Evolutionary conservation across 2,329 filamentous ascomycete species (phyloP).

Genomic region (Cladobotryum mycophilum): DNA sequence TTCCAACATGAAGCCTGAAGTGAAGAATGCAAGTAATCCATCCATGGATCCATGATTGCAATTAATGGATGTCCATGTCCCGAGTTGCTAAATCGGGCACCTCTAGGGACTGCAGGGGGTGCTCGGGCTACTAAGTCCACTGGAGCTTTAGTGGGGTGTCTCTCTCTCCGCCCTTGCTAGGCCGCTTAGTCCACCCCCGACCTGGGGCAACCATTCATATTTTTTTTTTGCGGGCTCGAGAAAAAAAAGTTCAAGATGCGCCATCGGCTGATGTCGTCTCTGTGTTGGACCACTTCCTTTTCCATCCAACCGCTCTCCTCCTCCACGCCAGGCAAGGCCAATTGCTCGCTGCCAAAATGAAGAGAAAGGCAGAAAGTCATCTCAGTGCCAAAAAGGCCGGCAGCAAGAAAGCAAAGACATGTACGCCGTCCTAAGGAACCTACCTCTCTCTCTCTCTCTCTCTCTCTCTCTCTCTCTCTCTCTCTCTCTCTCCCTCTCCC

Average conservation of each 20-base stretch:
- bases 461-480: slow-evolving; percentile 1
- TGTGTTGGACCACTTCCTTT: not conserved
- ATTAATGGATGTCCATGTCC: too few relatives aligned
- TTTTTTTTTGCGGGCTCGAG: not conserved
- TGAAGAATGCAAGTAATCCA: not conserved
- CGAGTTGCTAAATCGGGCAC: too few relatives aligned
- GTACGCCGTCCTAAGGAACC: slow-evolving; percentile 29
- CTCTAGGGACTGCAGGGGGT: too few relatives aligned
- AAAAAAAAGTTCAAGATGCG: slow-evolving; percentile 13
- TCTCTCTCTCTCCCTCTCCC: not conserved
- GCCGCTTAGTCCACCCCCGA: not conserved
- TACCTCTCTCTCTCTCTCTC: not conserved
- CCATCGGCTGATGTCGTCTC: slow-evolving; percentile 12
- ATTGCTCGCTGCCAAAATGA: slow-evolving; percentile 35
- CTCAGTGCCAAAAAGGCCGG: slow-evolving; percentile 38
- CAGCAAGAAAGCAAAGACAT: slow-evolving; percentile 50
- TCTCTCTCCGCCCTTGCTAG: not conserved
- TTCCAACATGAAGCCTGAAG: not conserved
- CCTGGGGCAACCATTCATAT: too few relatives aligned
- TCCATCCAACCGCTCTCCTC: not conserved
- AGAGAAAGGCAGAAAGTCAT: slow-evolving; percentile 52
- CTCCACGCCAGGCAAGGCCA: slow-evolving; percentile 5
- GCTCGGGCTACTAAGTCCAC: too few relatives aligned
- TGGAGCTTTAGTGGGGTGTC: not conserved
- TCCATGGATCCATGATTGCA: too few relatives aligned